These are phyloP conservation scores for Brassica napus DNA, from an alignment of 345 rosid species.

Conservation along the genomic window DNA sequence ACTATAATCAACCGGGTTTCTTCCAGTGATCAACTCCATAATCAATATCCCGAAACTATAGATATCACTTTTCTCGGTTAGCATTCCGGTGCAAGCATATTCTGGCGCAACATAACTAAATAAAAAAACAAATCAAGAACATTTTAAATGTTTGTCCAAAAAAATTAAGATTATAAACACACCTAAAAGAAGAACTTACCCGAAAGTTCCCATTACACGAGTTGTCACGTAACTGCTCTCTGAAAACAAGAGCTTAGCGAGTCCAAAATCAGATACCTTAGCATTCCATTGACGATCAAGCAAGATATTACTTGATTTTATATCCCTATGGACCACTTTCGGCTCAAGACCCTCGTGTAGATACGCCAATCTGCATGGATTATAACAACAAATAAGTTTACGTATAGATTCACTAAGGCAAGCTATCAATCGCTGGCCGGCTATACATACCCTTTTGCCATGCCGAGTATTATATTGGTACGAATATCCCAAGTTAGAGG, in stretches of 20 bases:
- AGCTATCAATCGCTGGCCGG: not conserved
- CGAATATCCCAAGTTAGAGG: constrained; percentile 79
- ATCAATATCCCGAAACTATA: constrained; percentile 58
- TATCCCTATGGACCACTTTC: constrained; percentile 90
- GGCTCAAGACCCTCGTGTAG: constrained; percentile 97
- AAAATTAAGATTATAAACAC: not conserved
- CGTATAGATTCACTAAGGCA: not conserved
- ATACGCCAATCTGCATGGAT: constrained; percentile 62
- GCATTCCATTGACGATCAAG: constrained; percentile 91
- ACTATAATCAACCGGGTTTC: constrained; percentile 89
- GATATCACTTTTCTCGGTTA: constrained; percentile 89
- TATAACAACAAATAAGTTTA: not conserved
- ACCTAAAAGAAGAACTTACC: constrained; percentile 44
- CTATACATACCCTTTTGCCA: constrained; percentile 76
- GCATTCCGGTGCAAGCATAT: constrained; percentile 37
- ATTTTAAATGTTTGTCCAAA: not conserved
- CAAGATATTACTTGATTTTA: constrained; percentile 84
- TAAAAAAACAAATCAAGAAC: not conserved
- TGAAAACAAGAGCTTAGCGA: constrained; percentile 79
- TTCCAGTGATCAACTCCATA: constrained; percentile 90
- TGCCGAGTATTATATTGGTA: constrained; percentile 69
- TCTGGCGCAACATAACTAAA: not conserved
- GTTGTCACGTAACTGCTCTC: constrained; percentile 83
- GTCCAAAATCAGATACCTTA: constrained; percentile 95
- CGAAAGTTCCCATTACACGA: constrained; percentile 97